A percentile compares a stretch with the other conserved stretches of the same genome.
Evolutionary conservation across 2,329 filamentous ascomycete genomes (phyloP).

Genomic region (Herpotrichia juniperi): DNA sequence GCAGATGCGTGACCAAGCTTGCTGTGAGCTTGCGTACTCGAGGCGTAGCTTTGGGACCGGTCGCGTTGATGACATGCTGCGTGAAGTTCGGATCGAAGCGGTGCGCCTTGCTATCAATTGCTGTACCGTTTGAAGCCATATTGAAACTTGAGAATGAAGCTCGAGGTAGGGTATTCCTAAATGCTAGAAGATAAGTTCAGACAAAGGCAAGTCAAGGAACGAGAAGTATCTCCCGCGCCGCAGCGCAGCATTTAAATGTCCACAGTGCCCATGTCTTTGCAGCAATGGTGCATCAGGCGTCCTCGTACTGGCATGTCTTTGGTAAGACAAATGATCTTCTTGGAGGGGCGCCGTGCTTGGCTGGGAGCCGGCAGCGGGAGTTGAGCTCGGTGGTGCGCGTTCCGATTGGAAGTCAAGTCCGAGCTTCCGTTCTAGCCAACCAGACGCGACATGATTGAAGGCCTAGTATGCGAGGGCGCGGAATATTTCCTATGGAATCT

Average conservation of each 20-base stretch:
- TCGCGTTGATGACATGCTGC: conserved; percentile 72
- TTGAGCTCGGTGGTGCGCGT: background rate
- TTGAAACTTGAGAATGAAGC: background rate
- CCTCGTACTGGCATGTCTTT: background rate
- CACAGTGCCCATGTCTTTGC: background rate
- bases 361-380: background rate
- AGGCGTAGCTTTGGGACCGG: conserved; percentile 71
- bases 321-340: background rate
- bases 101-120: conserved; percentile 26
- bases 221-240: background rate
- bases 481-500: no score
- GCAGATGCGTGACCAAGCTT: conserved; percentile 72
- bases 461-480: no score
- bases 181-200: background rate
- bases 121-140: conserved; percentile 27
- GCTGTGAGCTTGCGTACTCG: conserved; percentile 68
- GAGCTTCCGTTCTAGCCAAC: background rate
- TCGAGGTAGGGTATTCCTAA: background rate
- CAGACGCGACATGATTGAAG: background rate
- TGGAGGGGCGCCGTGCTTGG: background rate
- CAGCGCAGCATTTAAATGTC: background rate
- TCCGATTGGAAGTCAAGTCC: background rate
- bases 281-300: no score
- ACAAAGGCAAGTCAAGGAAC: background rate
- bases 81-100: conserved; percentile 80